Evolutionary conservation across 1,284 basidiomycete genomes (phyloP), one percentile per base, ranked within the genome.

Genomic region (Termitomyces sp.): DNA sequence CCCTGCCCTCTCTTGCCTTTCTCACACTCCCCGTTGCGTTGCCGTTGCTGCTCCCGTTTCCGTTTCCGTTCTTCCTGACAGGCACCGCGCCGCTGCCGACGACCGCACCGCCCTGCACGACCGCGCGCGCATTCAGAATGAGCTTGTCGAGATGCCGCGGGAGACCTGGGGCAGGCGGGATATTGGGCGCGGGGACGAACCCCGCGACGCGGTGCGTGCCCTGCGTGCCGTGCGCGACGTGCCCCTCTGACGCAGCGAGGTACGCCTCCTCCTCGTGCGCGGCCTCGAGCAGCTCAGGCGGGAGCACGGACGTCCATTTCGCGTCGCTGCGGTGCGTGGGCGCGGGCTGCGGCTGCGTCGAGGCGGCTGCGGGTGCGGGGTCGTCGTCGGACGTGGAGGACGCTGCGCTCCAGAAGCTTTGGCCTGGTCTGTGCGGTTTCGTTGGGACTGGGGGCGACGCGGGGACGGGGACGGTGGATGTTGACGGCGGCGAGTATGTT

Each of bases 111-210:
- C 43, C 53, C 13, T 30, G 14, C 3, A 53, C 49, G 10, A 57
- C 55, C 1, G 62, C 66, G 46, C 72, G 73, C 61, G 75, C 78
- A 66, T 98, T 98, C 58, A 98, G 72, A 50, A 98, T 97, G 43
- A 97, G 86, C 65, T 93, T 94, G 64, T 97, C 94, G 30, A 99
- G 76, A 64, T 98, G 93, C 1, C 94, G 77, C 0, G 96, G 96
- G 43, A 98, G 78, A 1, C 80, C 76, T 0, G 96, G 94, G 1
- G 93, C 92, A 37, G 87, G 83, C 4, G 93, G 92, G 56, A 92
- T 85, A 61, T 83, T 84, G 13, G 86, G 87, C 3, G 84, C 74
- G 44, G 86, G 76, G 44, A 84, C 73, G 57, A 77, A 77, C 3
- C 75, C 75, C 21, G 42, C 18, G 2, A 57, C 52, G 16, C 46